Conservation (phyloP, 2,329 filamentous ascomycete genomes). For the Coniochaeta sp. region DNA sequence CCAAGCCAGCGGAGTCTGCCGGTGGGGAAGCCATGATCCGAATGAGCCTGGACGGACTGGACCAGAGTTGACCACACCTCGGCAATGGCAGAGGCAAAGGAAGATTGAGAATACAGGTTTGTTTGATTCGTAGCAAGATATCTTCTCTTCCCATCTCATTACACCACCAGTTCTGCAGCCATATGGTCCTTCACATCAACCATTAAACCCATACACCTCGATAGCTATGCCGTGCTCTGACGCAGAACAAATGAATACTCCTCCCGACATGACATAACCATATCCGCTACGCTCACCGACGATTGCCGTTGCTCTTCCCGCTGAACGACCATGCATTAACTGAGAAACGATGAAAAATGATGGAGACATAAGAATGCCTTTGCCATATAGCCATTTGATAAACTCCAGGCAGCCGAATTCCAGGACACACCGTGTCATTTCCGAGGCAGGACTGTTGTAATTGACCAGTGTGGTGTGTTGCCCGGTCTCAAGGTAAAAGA, state of each 20-base stretch:
- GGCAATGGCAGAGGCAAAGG: constrained; percentile 10
- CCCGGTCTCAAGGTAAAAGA: neutral
- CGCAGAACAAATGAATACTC: neutral
- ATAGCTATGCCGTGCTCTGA: neutral
- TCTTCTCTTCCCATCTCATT: neutral
- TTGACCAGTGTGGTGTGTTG: neutral
- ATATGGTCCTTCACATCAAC: no score
- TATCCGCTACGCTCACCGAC: neutral
- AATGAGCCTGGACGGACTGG: neutral
- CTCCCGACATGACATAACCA: neutral
- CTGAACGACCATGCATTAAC: neutral
- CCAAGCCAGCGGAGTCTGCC: neutral
- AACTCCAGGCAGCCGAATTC: neutral
- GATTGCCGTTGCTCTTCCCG: neutral
- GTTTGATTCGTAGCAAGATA: neutral
- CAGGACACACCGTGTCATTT: neutral
- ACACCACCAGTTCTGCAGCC: no score
- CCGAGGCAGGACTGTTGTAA: constrained; percentile 9
- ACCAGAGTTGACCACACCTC: neutral
- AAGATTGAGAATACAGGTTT: constrained; percentile 7
- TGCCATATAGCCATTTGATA: neutral
- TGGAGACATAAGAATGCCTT: neutral
- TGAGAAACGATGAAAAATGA: neutral
- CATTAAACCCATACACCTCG: neutral
- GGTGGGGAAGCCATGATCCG: neutral